phyloP scores from a whole-genome alignment of 306 rosid genomes.

The Pyrus communis region DNA sequence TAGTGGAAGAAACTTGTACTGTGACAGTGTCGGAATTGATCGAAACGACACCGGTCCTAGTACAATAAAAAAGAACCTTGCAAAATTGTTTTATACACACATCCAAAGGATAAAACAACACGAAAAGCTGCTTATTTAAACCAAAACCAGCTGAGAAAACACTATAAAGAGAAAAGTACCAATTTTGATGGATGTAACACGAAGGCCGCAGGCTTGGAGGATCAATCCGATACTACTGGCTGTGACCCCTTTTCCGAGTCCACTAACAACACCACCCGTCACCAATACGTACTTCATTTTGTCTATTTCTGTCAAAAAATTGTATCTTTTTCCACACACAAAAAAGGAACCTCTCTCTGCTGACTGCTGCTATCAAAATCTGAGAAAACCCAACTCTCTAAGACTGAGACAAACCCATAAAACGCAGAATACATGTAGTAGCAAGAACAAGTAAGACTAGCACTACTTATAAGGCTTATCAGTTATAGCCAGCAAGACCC shows the following conservation, averaged over 20 bases:
- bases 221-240: conserved; percentile 79
- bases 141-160: neutral
- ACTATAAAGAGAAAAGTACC: conserved; percentile 34
- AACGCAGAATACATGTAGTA: conserved; percentile 4
- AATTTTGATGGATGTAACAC: conserved; percentile 81
- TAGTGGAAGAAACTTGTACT: neutral
- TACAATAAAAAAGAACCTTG: neutral
- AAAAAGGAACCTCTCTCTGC: conserved; percentile 13
- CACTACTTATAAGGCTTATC: neutral
- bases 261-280: conserved; percentile 94
- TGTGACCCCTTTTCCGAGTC: conserved; percentile 90
- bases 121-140: neutral
- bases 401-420: conserved; percentile 4
- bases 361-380: conserved; percentile 35
- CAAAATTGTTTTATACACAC: neutral
- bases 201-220: conserved; percentile 79
- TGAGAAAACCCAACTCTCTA: conserved; percentile 31
- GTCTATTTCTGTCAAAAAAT: conserved; percentile 1
- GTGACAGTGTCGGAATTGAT: neutral
- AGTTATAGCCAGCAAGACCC: conserved; percentile 16
- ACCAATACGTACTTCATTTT: conserved; percentile 83
- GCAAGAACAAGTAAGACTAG: conserved; percentile 7
- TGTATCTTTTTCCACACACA: neutral
- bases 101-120: neutral
- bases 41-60: neutral